phyloP scores from a whole-genome alignment of 306 rosid species.

The Argentina anserina region DNA sequence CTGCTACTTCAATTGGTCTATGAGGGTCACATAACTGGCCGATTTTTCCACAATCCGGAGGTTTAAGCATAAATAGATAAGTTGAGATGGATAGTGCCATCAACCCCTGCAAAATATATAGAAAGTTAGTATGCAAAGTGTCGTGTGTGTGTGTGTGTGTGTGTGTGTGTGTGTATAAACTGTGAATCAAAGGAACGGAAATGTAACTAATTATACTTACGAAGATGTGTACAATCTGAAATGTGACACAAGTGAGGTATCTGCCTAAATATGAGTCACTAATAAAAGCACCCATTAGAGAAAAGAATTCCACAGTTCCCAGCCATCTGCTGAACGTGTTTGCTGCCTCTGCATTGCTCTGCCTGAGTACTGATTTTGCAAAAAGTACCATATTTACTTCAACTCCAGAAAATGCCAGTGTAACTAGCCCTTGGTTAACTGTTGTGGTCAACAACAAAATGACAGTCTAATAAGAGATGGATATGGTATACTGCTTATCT shows the following conservation, averaged over 20 bases:
- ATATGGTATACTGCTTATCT: neutral
- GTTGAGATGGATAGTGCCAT: slow-evolving; percentile 44
- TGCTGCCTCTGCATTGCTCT: slow-evolving; percentile 57
- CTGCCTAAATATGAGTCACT: slow-evolving; percentile 67
- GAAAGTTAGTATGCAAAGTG: neutral
- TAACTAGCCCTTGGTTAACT: slow-evolving; percentile 55
- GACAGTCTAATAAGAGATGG: neutral
- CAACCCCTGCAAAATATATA: slow-evolving; percentile 46
- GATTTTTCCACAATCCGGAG: slow-evolving; percentile 52
- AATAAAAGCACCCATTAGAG: slow-evolving; percentile 56
- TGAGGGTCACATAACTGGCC: slow-evolving; percentile 48
- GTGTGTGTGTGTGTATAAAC: too few relatives aligned
- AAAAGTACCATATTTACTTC: slow-evolving; percentile 65
- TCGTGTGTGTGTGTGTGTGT: too few relatives aligned
- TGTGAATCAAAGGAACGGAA: neutral
- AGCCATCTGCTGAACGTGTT: slow-evolving; percentile 62
- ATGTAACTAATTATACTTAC: slow-evolving; percentile 36
- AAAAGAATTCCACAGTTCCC: slow-evolving; percentile 56
- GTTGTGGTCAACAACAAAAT: slow-evolving; percentile 15
- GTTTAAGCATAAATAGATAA: slow-evolving; percentile 40
- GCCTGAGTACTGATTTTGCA: slow-evolving; percentile 54
- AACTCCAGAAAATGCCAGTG: slow-evolving; percentile 59
- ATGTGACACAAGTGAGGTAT: slow-evolving; percentile 52
- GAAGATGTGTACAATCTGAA: slow-evolving; percentile 40
- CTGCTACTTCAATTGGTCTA: slow-evolving; percentile 25